phyloP scores from a whole-genome alignment of 371 early-diverging fungal genomes.

The Funneliformis caledonium region DNA sequence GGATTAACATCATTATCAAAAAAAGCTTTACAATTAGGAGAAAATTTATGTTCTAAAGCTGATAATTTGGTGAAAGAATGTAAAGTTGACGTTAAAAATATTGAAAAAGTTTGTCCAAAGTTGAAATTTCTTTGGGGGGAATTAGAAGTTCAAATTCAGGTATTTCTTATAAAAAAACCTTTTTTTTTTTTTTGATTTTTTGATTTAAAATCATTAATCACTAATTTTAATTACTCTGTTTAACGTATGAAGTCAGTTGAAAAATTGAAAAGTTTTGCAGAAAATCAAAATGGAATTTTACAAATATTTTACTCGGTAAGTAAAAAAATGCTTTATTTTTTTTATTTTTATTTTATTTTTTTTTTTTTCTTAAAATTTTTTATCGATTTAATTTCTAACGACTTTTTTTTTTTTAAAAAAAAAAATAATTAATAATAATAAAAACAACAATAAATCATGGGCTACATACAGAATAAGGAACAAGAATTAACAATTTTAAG shows the following conservation, averaged over 20 bases:
- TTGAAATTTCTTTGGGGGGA: conserved; percentile 37
- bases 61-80: conserved; percentile 30
- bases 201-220: not conserved
- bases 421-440: too few relatives aligned
- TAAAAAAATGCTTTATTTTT: not conserved
- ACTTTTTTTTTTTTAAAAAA: too few relatives aligned
- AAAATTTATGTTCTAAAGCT: conserved; percentile 36
- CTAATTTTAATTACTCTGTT: not conserved
- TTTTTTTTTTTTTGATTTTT: not conserved
- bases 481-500: conserved; percentile 23
- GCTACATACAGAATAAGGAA: conserved; percentile 27
- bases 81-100: conserved; percentile 27
- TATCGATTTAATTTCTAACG: too few relatives aligned
- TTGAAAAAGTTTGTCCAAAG: conserved; percentile 38
- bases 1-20: conserved; percentile 22
- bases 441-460: too few relatives aligned
- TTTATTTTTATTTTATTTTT: not conserved
- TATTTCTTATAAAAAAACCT: not conserved
- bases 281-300: conserved; percentile 35
- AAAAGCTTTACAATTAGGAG: conserved; percentile 29
- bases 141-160: conserved; percentile 34
- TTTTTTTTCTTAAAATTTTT: not conserved
- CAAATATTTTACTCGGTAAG: conserved; percentile 33
- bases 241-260: conserved; percentile 1
- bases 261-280: conserved; percentile 22